Base-by-base conservation (phyloP, 169 alveolate species). In the Neospora caninum region DNA sequence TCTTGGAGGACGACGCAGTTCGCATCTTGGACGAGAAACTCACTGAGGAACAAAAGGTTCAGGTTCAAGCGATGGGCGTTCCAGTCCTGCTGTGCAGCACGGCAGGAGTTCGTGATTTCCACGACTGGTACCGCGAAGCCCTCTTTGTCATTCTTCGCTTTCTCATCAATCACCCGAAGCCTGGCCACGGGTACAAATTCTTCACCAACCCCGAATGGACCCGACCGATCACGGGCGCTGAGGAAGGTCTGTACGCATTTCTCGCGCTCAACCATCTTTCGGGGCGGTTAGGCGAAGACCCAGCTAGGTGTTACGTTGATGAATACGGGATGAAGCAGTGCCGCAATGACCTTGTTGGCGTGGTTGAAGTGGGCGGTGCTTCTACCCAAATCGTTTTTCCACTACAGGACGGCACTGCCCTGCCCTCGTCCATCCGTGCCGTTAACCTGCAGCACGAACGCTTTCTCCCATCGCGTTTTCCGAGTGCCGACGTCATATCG, bases 321-420 rank as follows among this genome's bases (percentile, higher is more conserved):
- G 53, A 20, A 29, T 31, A 78, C 86, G 49, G 86, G 39, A 13
- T 78, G 45, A 18, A 78, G 45, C 27, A 10, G 4, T 38, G 86
- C 86, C 39, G 86, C 22, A 78, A n/a, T 16, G 39, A 42, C n/a
- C 78, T 91, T 9, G 54, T 78, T 20, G 82, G 93, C 93, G 67
- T 91, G 31, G 53, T 91, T 34, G 93, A 91, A 39, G 88, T 91
- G 9, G 93, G 93, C 10, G 93, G 93, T 29, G 93, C 93, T 25
- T 91, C 93, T 6, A 38, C 53, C 2, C 93, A 91, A 45, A 43
- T 91, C 45, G 93, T 91, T 25, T 73, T 91, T 39, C 93, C 93
- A 2, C 88, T 91, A 0, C 38, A 13, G 31, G 22, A 29, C 1
- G 78, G 49, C 20, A 42, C 67, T 39, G 42, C 36, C 67, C 82